These are phyloP conservation scores for Aspergillus sp. DNA, from an alignment of 2,329 filamentous ascomycete genomes.

Conservation along the genomic window DNA sequence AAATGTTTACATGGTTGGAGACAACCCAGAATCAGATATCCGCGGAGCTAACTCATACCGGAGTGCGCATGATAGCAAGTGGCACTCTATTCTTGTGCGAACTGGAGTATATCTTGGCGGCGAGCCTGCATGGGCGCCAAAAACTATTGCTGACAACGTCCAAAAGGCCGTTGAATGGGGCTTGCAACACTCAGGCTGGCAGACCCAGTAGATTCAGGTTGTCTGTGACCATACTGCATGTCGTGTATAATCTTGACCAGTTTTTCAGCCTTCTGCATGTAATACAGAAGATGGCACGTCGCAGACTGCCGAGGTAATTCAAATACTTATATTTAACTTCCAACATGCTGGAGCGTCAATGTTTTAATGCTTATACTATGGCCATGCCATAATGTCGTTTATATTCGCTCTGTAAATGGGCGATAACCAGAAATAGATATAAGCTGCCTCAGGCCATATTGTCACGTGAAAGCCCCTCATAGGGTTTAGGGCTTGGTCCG, in stretches of 20 bases:
- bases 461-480: constrained; percentile 26
- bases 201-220: not conserved
- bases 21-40: constrained; percentile 89
- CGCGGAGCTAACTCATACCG: constrained; percentile 76
- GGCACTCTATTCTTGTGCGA: constrained; percentile 74
- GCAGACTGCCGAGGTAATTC: not conserved
- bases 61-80: constrained; percentile 67
- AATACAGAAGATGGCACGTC: not conserved
- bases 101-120: constrained; percentile 71
- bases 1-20: constrained; percentile 91
- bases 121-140: constrained; percentile 62
- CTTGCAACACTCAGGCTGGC: constrained; percentile 55
- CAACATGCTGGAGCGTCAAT: not conserved
- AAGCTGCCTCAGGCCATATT: constrained; percentile 6
- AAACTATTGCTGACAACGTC: constrained; percentile 70
- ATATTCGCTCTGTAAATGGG: not conserved
- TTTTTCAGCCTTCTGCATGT: not conserved
- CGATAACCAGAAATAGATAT: not conserved
- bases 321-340: not conserved
- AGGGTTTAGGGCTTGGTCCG: constrained; percentile 33
- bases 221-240: not conserved
- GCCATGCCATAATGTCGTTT: no score
- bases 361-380: not conserved
- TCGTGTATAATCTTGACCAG: not conserved
- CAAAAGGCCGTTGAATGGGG: constrained; percentile 76